Evolutionary conservation across 1,284 basidiomycete species (phyloP).

Genomic region (Cryptococcus wingfieldii): DNA sequence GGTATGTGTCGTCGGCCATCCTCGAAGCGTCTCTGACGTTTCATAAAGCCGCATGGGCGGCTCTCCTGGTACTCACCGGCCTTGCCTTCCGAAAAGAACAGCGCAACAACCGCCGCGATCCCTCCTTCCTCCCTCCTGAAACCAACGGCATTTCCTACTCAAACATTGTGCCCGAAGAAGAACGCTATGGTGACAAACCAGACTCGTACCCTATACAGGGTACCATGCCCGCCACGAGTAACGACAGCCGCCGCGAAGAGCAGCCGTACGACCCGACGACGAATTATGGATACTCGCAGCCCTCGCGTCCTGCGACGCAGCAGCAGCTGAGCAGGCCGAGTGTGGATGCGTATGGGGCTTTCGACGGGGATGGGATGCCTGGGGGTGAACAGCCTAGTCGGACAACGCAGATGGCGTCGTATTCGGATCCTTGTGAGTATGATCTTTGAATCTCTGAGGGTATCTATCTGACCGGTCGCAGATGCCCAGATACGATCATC

Average conservation of each 20-base stretch:
- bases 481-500: conserved; percentile 37
- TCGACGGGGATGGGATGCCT: conserved; percentile 56
- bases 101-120: conserved; percentile 22
- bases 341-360: conserved; percentile 80
- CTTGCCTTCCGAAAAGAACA: conserved; percentile 35
- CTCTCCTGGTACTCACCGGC: conserved; percentile 30
- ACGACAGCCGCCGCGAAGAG: no score
- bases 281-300: background rate
- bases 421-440: conserved; percentile 54
- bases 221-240: background rate
- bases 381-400: conserved; percentile 58
- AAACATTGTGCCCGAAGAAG: conserved; percentile 26
- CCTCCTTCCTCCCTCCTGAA: conserved; percentile 23
- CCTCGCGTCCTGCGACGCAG: background rate
- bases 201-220: background rate
- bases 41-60: conserved; percentile 27
- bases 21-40: background rate
- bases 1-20: background rate
- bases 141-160: conserved; percentile 24
- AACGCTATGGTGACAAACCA: conserved; percentile 28
- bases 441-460: background rate
- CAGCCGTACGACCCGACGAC: no score
- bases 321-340: conserved; percentile 56
- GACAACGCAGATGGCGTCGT: conserved; percentile 59
- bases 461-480: background rate